Conservation (phyloP, 2,329 filamentous ascomycete genomes). For the Simplicillium aogashimaense region DNA sequence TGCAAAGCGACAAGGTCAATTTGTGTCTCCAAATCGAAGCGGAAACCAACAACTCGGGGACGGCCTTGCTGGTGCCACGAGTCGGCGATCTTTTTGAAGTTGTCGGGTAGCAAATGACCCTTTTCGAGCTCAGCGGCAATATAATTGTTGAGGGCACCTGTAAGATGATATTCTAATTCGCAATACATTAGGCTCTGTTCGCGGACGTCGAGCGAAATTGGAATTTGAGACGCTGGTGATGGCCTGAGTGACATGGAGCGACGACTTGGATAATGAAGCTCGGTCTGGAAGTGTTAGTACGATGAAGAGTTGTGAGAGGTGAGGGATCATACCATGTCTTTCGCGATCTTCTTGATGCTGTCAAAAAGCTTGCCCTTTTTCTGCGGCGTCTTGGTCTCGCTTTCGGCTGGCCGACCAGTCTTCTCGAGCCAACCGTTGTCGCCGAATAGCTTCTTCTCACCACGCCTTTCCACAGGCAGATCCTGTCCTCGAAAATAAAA, state of each 20-base stretch:
- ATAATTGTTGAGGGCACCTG: slow-evolving; percentile 39
- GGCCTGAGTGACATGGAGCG: slow-evolving; percentile 20
- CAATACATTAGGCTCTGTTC: slow-evolving; percentile 50
- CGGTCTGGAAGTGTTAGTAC: slow-evolving; percentile 19
- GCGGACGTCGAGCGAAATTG: slow-evolving; percentile 42
- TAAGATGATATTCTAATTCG: slow-evolving; percentile 47
- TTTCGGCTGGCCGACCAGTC: slow-evolving; percentile 16
- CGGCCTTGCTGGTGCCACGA: slow-evolving; percentile 42
- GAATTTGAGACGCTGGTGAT: slow-evolving; percentile 19
- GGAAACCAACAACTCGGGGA: slow-evolving; percentile 44
- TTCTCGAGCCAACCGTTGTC: slow-evolving; percentile 47
- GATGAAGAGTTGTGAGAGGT: neutral
- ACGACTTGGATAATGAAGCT: slow-evolving; percentile 23
- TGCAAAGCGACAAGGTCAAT: slow-evolving; percentile 43
- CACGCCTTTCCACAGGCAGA: slow-evolving; percentile 26
- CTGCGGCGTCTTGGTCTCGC: slow-evolving; percentile 15
- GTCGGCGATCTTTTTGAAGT: slow-evolving; percentile 41
- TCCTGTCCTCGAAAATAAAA: slow-evolving; percentile 30
- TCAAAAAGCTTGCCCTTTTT: slow-evolving; percentile 34
- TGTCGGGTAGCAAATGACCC: slow-evolving; percentile 42
- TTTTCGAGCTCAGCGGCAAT: slow-evolving; percentile 41
- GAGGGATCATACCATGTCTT: slow-evolving; percentile 34
- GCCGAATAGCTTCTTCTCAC: slow-evolving; percentile 43
- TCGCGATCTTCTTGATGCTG: slow-evolving; percentile 41
- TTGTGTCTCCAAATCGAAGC: slow-evolving; percentile 51